These are phyloP conservation scores for Prunus mira DNA, from an alignment of 306 rosid genomes.

Conservation along the genomic window DNA sequence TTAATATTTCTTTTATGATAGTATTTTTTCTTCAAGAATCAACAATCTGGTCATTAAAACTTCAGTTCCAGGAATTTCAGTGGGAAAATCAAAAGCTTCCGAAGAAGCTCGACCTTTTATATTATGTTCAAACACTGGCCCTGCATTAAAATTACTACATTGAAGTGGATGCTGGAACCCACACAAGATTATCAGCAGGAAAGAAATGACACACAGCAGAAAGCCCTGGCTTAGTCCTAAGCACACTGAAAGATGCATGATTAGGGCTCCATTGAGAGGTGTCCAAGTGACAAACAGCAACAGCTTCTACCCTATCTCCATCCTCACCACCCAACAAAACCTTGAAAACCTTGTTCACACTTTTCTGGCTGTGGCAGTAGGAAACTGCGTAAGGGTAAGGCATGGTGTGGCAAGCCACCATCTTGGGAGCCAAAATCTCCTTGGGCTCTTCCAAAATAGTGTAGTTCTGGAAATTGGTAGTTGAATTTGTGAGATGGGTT, in stretches of 20 bases:
- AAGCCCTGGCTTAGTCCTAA: conserved; percentile 49
- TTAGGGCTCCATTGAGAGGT: conserved; percentile 65
- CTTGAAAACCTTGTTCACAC: conserved; percentile 44
- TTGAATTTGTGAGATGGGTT: conserved; percentile 41
- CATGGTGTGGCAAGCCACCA: conserved; percentile 88
- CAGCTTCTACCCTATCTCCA: conserved; percentile 56
- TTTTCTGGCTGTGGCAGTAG: conserved; percentile 60
- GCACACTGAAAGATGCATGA: conserved; percentile 65
- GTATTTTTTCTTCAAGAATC: not conserved
- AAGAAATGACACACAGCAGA: conserved; percentile 81
- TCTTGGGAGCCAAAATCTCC: conserved; percentile 44
- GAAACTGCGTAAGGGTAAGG: conserved; percentile 74
- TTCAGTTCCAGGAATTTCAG: not conserved
- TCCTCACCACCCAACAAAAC: conserved; percentile 52
- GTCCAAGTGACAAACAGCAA: conserved; percentile 75
- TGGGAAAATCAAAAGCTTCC: not conserved
- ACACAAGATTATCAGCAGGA: conserved; percentile 66
- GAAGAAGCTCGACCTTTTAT: not conserved
- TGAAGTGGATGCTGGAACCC: conserved; percentile 36
- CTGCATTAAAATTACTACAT: not conserved
- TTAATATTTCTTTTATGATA: not conserved
- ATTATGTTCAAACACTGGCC: not conserved
- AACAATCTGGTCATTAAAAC: not conserved
- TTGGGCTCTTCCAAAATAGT: conserved; percentile 43
- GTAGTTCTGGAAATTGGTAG: conserved; percentile 60